Percentiles rank a stretch among this genome's conserved stretches.
Evolutionary conservation across 78 protist species (phyloP).

Genomic region (Planoprotostelium fungivorum): DNA sequence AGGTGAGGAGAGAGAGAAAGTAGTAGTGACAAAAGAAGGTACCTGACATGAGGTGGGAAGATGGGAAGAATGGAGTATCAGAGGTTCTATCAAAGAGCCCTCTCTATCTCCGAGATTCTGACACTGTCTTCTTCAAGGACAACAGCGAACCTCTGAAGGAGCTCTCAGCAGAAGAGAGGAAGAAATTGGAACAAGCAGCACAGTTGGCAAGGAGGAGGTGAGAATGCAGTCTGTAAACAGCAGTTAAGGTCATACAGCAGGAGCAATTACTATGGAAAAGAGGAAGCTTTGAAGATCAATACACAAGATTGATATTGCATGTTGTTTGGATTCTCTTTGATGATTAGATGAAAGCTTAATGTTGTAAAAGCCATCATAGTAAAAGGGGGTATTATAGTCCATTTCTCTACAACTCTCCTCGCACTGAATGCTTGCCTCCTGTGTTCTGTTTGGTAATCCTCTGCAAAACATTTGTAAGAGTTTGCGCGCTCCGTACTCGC

Average conservation of each 20-base stretch:
- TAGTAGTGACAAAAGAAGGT: not conserved
- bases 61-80: not conserved
- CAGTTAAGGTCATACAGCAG: not conserved
- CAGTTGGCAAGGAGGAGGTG: not conserved
- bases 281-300: not conserved
- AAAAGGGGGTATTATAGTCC: too few relatives aligned
- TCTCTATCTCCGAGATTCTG: not conserved
- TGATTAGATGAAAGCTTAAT: too few relatives aligned
- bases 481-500: too few relatives aligned
- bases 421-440: too few relatives aligned
- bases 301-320: not conserved
- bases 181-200: not conserved
- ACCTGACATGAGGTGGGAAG: not conserved
- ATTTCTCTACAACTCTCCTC: too few relatives aligned
- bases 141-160: not conserved
- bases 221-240: not conserved
- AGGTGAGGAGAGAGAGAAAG: not conserved
- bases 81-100: not conserved
- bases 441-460: too few relatives aligned
- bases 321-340: too few relatives aligned
- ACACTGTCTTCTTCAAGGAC: not conserved
- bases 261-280: not conserved
- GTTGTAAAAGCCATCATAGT: too few relatives aligned
- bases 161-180: not conserved
- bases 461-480: too few relatives aligned